A percentile compares a stretch with the other conserved stretches of the same genome.
Conservation (phyloP, 2,329 filamentous ascomycete species). For the Ceratocystis smalleyi region DNA sequence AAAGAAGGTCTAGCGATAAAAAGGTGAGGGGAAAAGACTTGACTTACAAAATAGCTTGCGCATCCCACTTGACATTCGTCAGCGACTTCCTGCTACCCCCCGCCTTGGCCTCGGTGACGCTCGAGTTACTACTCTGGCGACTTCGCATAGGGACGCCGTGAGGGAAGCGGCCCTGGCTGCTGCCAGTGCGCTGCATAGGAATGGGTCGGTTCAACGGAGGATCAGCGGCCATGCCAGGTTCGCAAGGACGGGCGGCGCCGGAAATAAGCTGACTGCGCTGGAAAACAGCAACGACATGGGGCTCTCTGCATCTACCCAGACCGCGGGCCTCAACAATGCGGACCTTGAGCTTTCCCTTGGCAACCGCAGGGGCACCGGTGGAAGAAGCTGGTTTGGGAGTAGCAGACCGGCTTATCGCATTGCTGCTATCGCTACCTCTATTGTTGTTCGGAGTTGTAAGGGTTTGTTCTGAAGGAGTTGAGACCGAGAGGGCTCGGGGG, state of each 20-base stretch:
- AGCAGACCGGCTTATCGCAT: conserved; percentile 29
- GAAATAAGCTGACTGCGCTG: conserved; percentile 95
- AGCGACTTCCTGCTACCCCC: conserved; percentile 26
- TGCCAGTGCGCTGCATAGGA: conserved; percentile 53
- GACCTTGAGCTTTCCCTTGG: conserved; percentile 79
- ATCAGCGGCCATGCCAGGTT: conserved; percentile 33
- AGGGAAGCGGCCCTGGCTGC: conserved; percentile 61
- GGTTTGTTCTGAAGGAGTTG: conserved; percentile 4
- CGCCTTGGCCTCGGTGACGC: conserved; percentile 44
- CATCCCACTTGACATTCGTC: conserved; percentile 87
- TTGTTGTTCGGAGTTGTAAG: not conserved
- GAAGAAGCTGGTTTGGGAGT: conserved; percentile 36
- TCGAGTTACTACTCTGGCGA: conserved; percentile 90
- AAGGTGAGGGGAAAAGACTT: not conserved
- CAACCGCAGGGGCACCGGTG: conserved; percentile 41
- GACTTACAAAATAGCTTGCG: conserved; percentile 88
- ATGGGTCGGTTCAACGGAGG: conserved; percentile 23
- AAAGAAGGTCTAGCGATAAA: not conserved
- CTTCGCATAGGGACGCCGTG: conserved; percentile 97
- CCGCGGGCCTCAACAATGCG: conserved; percentile 77
- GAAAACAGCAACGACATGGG: conserved; percentile 92
- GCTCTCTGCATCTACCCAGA: conserved; percentile 66
- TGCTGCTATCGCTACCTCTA: conserved; percentile 1
- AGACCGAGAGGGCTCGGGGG: conserved; percentile 61
- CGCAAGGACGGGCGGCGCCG: conserved; percentile 49